Evolutionary conservation across 768 basidiomycete genomes (phyloP).

Genomic region (Albatrellus ellisii): DNA sequence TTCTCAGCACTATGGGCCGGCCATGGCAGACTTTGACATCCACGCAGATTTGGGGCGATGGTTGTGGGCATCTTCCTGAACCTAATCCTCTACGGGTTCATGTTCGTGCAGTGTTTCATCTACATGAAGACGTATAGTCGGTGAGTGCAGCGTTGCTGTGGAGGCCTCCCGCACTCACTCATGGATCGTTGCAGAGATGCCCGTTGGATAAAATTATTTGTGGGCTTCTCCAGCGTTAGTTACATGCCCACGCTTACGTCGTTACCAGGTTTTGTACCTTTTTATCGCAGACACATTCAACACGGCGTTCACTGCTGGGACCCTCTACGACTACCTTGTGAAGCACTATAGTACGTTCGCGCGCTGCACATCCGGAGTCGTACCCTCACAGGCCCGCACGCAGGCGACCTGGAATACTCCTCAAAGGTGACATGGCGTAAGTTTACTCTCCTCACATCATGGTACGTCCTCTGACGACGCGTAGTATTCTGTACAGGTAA

Average conservation of each 20-base stretch:
- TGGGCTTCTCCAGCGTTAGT: neutral
- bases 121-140: constrained; percentile 4
- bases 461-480: too few species aligned
- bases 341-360: constrained; percentile 7
- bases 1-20: too few species aligned
- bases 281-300: constrained; percentile 8
- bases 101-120: constrained; percentile 5
- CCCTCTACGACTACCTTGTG: constrained; percentile 2
- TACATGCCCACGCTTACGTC: neutral
- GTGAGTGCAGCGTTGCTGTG: neutral
- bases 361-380: too few species aligned
- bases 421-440: too few species aligned
- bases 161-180: neutral
- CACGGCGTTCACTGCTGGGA: constrained; percentile 2
- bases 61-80: constrained; percentile 7
- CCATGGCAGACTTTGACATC: too few species aligned
- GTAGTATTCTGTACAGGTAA: too few species aligned
- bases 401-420: too few species aligned
- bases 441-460: too few species aligned
- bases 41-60: too few species aligned
- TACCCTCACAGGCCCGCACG: too few species aligned
- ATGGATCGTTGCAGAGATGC: neutral
- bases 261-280: constrained; percentile 1
- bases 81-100: constrained; percentile 6
- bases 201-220: constrained; percentile 6